Evolutionary conservation across 306 rosid genomes (phyloP).

Genomic region (Quercus gilva): DNA sequence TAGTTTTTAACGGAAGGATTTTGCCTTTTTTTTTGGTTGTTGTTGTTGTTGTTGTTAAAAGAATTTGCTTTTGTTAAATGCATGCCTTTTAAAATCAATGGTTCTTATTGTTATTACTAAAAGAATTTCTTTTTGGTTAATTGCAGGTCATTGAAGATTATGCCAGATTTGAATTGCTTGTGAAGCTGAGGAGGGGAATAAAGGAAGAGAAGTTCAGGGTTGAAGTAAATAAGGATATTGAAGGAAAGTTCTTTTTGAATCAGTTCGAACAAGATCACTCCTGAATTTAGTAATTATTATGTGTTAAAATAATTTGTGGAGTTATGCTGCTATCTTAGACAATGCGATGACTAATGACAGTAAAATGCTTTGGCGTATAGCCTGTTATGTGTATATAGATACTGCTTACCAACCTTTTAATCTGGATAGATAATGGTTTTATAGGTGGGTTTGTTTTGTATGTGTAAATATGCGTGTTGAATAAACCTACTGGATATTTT

Average conservation of each 20-base stretch:
- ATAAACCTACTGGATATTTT: background rate
- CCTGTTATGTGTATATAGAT: background rate
- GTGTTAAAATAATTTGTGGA: conserved; percentile 5
- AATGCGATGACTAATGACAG: background rate
- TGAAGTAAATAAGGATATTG: conserved; percentile 33
- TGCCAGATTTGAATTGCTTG: conserved; percentile 38
- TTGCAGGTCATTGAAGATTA: conserved; percentile 47
- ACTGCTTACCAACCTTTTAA: background rate
- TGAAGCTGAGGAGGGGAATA: conserved; percentile 38
- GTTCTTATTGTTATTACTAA: background rate
- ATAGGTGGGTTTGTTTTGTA: background rate
- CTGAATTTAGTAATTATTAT: background rate
- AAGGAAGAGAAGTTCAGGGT: conserved; percentile 30
- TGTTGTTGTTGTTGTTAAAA: background rate
- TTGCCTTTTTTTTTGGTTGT: background rate
- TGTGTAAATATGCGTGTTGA: background rate
- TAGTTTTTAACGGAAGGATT: background rate
- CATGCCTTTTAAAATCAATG: background rate
- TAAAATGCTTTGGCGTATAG: background rate
- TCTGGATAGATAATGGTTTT: background rate
- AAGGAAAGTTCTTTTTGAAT: conserved; percentile 28
- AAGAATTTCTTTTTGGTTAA: background rate
- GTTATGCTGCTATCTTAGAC: background rate
- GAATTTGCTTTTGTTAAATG: background rate
- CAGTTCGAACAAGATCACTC: conserved; percentile 25